Evolutionary conservation across 192 early-diverging fungal species (phyloP).

Genomic region (Umbelopsis sp.): DNA sequence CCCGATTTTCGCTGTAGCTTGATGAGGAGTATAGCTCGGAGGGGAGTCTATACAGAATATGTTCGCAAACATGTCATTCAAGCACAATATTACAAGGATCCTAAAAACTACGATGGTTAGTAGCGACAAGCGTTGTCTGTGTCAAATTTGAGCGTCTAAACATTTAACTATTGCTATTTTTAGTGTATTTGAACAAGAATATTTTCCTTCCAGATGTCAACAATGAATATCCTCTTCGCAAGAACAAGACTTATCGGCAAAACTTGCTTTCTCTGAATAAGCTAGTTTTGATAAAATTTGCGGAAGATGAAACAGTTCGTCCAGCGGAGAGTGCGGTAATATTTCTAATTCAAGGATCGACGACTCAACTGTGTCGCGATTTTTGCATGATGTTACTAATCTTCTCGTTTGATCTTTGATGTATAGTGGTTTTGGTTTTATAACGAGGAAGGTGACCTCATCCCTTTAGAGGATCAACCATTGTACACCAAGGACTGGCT

Average conservation of each 20-base stretch:
- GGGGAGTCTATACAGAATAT: conserved; percentile 84
- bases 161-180: conserved; percentile 46
- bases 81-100: conserved; percentile 93
- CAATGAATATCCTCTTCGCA: conserved; percentile 59
- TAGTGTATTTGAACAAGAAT: conserved; percentile 72
- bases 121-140: not conserved
- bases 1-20: conserved; percentile 63
- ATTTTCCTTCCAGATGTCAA: conserved; percentile 92
- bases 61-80: conserved; percentile 83
- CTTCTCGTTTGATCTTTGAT: no score
- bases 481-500: conserved; percentile 74
- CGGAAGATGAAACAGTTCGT: conserved; percentile 74
- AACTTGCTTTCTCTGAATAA: conserved; percentile 65
- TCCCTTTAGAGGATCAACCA: conserved; percentile 55
- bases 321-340: conserved; percentile 61
- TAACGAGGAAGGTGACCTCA: conserved; percentile 51
- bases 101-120: conserved; percentile 21
- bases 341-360: conserved; percentile 1
- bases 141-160: conserved; percentile 26
- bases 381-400: not conserved
- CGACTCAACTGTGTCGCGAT: not conserved
- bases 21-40: conserved; percentile 76
- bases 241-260: conserved; percentile 61
- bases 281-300: conserved; percentile 84
- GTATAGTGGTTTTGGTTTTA: conserved; percentile 72